Evolutionary conservation across 2,329 filamentous ascomycete species (phyloP), one percentile per base, ranked within the genome.

Genomic region (Coniella vitis): DNA sequence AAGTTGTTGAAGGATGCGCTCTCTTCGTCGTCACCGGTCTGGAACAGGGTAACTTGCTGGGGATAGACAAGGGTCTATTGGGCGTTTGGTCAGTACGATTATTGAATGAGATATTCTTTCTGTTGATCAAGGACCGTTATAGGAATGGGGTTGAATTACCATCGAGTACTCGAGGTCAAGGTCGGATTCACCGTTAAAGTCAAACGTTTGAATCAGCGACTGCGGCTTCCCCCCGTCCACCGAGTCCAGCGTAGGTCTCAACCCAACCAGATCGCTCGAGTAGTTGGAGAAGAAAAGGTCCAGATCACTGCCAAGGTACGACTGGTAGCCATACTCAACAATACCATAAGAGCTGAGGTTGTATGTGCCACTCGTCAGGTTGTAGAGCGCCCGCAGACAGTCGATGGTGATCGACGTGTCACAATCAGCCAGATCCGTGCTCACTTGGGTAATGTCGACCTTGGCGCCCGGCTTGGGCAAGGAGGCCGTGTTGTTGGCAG

Each of bases 1-100:
- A 74, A 73, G 40, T 68, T 73, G 57, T 74, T 73, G 47, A 54
- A 54, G 2, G 53, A 55, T 1, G 53, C 55, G 16, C 48, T 35
- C 25, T 51, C 48, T 22, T 50, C 46, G 14, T 51, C 47, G 43
- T 57, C 55, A 19, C 55, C 57, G 29, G 54, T 53, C 35, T 57
- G 57, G 40, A 53, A 56, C 1, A 55, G 46, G 1, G 51, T 55
- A 4, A 56, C 47, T 38, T 52, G 49, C 43, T 57, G 56, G n/a
- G 55, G 56, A 35, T 54, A 54, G 9, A 39, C 35, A 3, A 53
- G 48, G 7, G 48, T 4, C 45, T 46, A 20, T 35, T n/a, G 7
- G 17, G 10, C 13, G 13, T 17, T n/a, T 8, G 7, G 9, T 29
- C 21, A 31, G 16, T 12, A 38, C 12, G 5, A 17, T 20, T 4